Base-by-base conservation (phyloP, 1,284 basidiomycete species). In the Puccinia novopanici region DNA sequence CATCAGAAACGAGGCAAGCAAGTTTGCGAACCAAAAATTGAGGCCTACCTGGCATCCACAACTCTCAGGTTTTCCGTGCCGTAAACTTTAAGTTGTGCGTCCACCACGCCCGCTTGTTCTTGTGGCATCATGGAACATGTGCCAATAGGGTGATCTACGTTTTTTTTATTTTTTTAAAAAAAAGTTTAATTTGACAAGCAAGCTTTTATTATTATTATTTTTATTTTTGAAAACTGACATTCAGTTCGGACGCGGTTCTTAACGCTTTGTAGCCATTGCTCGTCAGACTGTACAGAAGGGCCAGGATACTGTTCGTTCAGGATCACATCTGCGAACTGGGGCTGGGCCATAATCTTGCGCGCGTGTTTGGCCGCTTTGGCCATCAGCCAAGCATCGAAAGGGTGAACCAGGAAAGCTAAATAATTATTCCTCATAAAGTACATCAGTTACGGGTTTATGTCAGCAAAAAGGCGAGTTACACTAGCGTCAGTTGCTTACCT, bases 41-140 rank as follows among this genome's bases (percentile, higher is more conserved):
- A 2, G 55, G 55, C 12, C 22, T 68, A 81, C 72, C 78, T 80
- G 30, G 78, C 78, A 83, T 87, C 87, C 72, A 86, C 84, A 27
- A 87, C 85, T 63, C 86, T 84, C 83, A 93, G 87, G 87, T 92
- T 92, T 84, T 88, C 84, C 5, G 91, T 91, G 75, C 91, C 92
- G 85, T 89, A 91, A 67, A 93, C 92, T 84, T 89, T 90, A 81
- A 92, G 87, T 81, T 90, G 89, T 2, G 85, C 54, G 82, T 86
- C 86, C 13, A 88, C 87, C 4, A 88, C 87, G 73, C 87, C 87
- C 54, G 86, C 86, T 70, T 86, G 82, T 54, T 85, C 82, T 17
- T 84, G 83, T 2, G 87, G 87, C 65, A 88, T 83, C 87, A 88
- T 87, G 12, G 86, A 84, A 1, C 84, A 83, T 9, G 87, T 86